These are phyloP conservation scores for Yamadazyma atlantica DNA, from an alignment of 1,139 yeast genomes.

Conservation along the genomic window DNA sequence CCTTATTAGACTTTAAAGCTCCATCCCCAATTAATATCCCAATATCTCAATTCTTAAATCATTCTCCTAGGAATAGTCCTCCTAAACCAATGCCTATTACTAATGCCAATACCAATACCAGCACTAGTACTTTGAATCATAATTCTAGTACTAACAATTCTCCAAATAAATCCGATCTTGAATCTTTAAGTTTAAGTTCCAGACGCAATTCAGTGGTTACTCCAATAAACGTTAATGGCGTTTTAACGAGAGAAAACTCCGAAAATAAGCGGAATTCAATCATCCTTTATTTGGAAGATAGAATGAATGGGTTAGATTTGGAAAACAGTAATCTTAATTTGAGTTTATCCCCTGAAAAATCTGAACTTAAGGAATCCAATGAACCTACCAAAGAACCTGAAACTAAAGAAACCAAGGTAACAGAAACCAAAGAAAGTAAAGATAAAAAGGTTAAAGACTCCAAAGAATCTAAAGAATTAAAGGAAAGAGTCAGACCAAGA, in stretches of 20 bases:
- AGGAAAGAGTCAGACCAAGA: conserved; percentile 1
- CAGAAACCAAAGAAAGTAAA: not conserved
- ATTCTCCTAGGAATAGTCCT: conserved; percentile 34
- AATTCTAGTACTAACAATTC: conserved; percentile 16
- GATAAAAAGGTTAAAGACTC: conserved; percentile 10
- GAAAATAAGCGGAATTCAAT: conserved; percentile 40
- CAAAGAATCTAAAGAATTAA: conserved; percentile 1
- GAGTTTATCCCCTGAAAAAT: conserved; percentile 8
- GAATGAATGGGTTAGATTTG: conserved; percentile 44
- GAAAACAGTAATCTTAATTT: conserved; percentile 14
- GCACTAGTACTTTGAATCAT: conserved; percentile 37
- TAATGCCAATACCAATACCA: conserved; percentile 29
- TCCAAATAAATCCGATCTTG: conserved; percentile 17
- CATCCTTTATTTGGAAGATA: conserved; percentile 47
- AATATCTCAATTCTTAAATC: conserved; percentile 36
- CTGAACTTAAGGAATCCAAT: too few species aligned
- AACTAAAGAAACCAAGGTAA: not conserved
- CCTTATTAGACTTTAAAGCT: conserved; percentile 25
- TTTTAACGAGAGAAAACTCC: conserved; percentile 36
- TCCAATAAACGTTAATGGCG: conserved; percentile 49
- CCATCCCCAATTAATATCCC: conserved; percentile 35
- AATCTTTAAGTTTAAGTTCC: conserved; percentile 17
- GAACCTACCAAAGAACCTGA: conserved; percentile 1
- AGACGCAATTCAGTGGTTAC: conserved; percentile 47
- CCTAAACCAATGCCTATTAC: conserved; percentile 11